Evolutionary conservation across 371 early-diverging fungal species (phyloP).

Genomic region (Mortierella sp.): DNA sequence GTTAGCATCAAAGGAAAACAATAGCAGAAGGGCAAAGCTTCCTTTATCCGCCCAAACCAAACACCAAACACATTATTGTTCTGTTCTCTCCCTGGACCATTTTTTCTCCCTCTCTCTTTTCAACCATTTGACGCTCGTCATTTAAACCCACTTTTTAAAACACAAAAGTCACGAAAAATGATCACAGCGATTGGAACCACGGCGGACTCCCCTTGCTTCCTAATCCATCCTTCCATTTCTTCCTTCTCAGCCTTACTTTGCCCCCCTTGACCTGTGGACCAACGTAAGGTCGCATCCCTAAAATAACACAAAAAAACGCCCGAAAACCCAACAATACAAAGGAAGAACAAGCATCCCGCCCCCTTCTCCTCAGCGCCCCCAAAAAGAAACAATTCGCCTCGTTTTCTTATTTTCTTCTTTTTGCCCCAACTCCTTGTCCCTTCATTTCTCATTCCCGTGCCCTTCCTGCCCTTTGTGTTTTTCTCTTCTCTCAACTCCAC

Average conservation of each 20-base stretch:
- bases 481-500: background rate
- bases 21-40: no score
- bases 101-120: no score
- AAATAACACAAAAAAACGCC: no score
- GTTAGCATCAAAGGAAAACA: background rate
- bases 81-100: background rate
- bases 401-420: background rate
- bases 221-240: background rate
- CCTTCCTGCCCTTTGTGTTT: background rate
- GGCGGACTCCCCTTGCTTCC: background rate
- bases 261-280: background rate
- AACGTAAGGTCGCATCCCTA: background rate
- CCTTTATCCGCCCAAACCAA: background rate
- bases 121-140: background rate
- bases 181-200: background rate
- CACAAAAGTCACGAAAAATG: background rate
- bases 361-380: background rate
- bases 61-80: background rate
- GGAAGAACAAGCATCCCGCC: background rate
- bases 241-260: background rate
- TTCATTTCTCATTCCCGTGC: constrained; percentile 1
- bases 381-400: background rate
- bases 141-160: background rate
- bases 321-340: background rate
- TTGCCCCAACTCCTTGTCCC: background rate